Base-by-base conservation (phyloP, 345 rosid genomes). In the Anacardium occidentale region DNA sequence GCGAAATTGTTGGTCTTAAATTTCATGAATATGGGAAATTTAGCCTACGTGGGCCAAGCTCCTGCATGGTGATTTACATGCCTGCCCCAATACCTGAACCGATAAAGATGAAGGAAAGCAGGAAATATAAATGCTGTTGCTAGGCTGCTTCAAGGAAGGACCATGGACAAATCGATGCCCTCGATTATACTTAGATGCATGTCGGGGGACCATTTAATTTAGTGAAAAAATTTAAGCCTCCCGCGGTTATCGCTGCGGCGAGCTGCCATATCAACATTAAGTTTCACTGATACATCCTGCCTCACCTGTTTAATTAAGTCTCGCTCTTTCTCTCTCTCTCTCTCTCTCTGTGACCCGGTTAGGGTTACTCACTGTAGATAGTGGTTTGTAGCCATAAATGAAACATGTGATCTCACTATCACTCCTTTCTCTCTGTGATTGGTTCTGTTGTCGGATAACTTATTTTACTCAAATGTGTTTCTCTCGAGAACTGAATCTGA, bases 201-300 rank as follows among this genome's bases (percentile, higher is more conserved):
- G 24, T 3, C 18, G 22, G 32, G 26, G 14, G 59, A 7, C 42
- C 48, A 4, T 17, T 13, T 32, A 67, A 52, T 44, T 13, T 6
- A 12, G 44, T 26, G 7, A 21, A 45, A 44, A 53, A 18, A 29
- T 52, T 63, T 55, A 68, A 37, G 7, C 8, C 78, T 13, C 79
- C 79, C 77, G 84, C 50, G 14, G 77, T 44, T 60, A 40, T 2
- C 62, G 81, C 75, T 75, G 76, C 65, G 25, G 51, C 32, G 26
- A 37, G 51, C 45, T 54, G 64, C 17, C 40, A 2, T 21, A 13
- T 17, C 57, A 65, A 25, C 52, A 58, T 26, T 4, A 52, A 20
- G 52, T 15, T 47, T 25, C 44, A 13, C 17, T 7, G 17, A 13
- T 44, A 25, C n/a, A 10, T 10, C 14, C 2, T 8, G 32, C 52